These are phyloP conservation scores for Viridothelium virens DNA, from an alignment of 495 filamentous ascomycete species.

Conservation along the genomic window DNA sequence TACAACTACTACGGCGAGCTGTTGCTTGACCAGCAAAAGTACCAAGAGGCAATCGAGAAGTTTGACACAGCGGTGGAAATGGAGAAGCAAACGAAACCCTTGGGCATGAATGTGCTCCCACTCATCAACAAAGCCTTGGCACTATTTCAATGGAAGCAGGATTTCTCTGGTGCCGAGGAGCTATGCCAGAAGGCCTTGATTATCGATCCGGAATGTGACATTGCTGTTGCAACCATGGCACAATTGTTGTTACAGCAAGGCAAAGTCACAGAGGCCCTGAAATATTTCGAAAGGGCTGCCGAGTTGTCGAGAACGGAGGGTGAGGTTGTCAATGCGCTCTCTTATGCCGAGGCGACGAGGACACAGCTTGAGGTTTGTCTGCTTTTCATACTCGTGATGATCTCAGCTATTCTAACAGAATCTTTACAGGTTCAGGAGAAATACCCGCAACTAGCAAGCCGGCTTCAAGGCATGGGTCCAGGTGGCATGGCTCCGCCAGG, in stretches of 20 bases:
- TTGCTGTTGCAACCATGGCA: conserved; percentile 98
- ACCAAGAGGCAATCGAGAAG: conserved; percentile 90
- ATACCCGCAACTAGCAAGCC: conserved; percentile 85
- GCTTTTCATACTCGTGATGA: not conserved
- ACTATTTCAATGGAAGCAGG: conserved; percentile 95
- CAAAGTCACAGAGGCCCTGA: conserved; percentile 88
- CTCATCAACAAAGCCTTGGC: conserved; percentile 98
- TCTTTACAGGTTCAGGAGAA: conserved; percentile 70
- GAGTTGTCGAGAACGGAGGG: conserved; percentile 92
- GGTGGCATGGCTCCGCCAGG: conserved; percentile 21
- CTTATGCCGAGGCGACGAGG: conserved; percentile 92
- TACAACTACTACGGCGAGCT: conserved; percentile 99
- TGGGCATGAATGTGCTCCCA: conserved; percentile 93
- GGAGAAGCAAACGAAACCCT: conserved; percentile 87
- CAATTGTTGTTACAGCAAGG: conserved; percentile 97
- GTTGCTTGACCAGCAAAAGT: conserved; percentile 95
- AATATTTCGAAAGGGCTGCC: conserved; percentile 94
- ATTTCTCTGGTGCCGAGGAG: conserved; percentile 89
- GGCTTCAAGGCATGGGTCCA: conserved; percentile 67
- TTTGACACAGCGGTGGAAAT: conserved; percentile 97
- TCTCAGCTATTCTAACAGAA: not conserved
- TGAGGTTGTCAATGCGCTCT: conserved; percentile 87
- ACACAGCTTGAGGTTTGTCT: conserved; percentile 69
- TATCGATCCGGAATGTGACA: conserved; percentile 98
- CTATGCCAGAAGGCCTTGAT: conserved; percentile 95